A percentile compares a stretch with the other conserved stretches of the same genome.
These are phyloP conservation scores for Neurospora sp. DNA, from an alignment of 495 filamentous ascomycete genomes.

Conservation along the genomic window DNA sequence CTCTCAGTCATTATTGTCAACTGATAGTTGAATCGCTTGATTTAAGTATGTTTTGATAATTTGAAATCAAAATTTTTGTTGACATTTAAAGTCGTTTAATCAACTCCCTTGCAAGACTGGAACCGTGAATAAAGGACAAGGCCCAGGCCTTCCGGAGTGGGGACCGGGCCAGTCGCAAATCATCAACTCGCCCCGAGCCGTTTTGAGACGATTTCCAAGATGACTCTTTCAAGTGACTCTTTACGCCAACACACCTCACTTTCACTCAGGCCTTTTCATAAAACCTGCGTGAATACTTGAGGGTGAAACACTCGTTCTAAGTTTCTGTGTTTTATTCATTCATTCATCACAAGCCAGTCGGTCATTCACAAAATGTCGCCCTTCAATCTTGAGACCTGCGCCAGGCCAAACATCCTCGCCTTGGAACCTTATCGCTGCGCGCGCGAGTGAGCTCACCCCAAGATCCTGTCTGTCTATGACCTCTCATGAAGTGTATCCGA, in stretches of 20 bases:
- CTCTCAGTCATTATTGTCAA: no score
- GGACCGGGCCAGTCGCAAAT: background rate
- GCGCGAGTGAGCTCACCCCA: slow-evolving; percentile 50
- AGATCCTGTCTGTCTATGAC: background rate
- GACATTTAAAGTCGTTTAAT: background rate
- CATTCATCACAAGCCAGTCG: background rate
- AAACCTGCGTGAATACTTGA: background rate
- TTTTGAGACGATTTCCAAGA: background rate
- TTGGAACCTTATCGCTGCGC: slow-evolving; percentile 79
- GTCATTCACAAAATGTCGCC: slow-evolving; percentile 27
- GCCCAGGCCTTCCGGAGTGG: background rate
- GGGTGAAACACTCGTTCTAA: background rate
- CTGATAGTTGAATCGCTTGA: no score
- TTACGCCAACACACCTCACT: background rate
- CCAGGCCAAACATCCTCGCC: slow-evolving; percentile 70
- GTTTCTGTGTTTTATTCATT: background rate
- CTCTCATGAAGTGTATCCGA: slow-evolving; percentile 4
- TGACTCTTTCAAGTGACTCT: background rate
- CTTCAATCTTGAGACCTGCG: slow-evolving; percentile 73
- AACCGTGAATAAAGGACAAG: background rate
- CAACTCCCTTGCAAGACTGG: background rate
- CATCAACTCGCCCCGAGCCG: background rate
- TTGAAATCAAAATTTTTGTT: background rate
- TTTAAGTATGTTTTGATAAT: background rate
- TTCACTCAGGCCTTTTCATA: background rate